These are phyloP conservation scores for Oryza rufipogon DNA, from an alignment of 176 grass and related monocot species.

Conservation along the genomic window DNA sequence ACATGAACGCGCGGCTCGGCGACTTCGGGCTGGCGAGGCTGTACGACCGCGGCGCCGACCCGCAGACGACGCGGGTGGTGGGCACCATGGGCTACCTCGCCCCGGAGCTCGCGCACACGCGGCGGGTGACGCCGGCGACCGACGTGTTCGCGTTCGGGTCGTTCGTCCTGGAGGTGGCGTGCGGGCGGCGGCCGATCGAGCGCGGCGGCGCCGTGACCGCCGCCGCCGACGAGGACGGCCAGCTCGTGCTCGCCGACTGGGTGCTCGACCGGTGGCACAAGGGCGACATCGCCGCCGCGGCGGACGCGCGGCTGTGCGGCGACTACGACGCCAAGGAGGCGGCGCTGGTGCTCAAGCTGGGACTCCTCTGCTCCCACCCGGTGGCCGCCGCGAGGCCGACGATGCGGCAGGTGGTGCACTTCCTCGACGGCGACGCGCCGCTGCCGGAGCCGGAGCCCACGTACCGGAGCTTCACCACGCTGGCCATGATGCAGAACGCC, in stretches of 20 bases:
- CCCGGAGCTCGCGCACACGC: constrained; percentile 54
- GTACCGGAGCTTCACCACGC: constrained; percentile 43
- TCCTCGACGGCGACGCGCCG: constrained; percentile 44
- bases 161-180: constrained; percentile 59
- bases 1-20: constrained; percentile 47
- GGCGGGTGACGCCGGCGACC: constrained; percentile 42
- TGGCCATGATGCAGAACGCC: constrained; percentile 41
- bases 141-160: constrained; percentile 61
- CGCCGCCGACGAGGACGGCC: constrained; percentile 1
- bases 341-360: constrained; percentile 37
- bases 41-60: constrained; percentile 34
- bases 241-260: constrained; percentile 36
- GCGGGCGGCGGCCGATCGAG: constrained; percentile 47
- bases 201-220: neutral
- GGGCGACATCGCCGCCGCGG: constrained; percentile 11
- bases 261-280: constrained; percentile 39
- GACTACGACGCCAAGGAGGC: constrained; percentile 14
- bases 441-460: constrained; percentile 29
- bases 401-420: constrained; percentile 51
- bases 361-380: constrained; percentile 50
- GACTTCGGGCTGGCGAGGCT: constrained; percentile 60
- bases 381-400: constrained; percentile 36
- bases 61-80: constrained; percentile 37
- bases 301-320: constrained; percentile 39
- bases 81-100: constrained; percentile 66